These are phyloP conservation scores for Aegilops longissima DNA, from an alignment of 176 grass and related monocot species.

Conservation along the genomic window DNA sequence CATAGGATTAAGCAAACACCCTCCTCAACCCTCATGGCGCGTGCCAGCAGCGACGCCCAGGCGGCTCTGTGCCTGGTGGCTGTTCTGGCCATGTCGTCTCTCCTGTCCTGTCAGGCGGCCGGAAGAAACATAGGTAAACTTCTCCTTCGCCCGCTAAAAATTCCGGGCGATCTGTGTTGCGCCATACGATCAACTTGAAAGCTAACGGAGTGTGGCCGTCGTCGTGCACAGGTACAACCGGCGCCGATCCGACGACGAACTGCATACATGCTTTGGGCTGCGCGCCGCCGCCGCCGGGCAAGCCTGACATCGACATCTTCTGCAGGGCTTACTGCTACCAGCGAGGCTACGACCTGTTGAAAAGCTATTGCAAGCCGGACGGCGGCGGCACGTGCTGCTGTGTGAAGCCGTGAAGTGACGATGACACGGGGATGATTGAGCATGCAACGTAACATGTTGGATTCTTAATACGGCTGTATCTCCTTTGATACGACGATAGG, in stretches of 20 bases:
- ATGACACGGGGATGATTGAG: neutral
- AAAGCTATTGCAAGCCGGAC: neutral
- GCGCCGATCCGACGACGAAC: neutral
- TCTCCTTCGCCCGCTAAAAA: too few species aligned
- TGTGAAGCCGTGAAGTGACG: neutral
- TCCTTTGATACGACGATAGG: neutral
- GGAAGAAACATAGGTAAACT: slow-evolving; percentile 2
- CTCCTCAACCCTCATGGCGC: neutral
- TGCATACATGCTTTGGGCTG: neutral
- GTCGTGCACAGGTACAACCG: neutral
- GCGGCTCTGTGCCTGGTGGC: neutral
- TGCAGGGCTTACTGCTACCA: neutral
- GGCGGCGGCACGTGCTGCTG: neutral
- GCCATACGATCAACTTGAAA: too few species aligned
- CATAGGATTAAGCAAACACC: neutral
- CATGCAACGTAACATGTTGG: neutral
- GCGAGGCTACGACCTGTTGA: neutral
- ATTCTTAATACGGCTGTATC: neutral
- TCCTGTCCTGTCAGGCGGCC: neutral
- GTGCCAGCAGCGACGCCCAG: neutral
- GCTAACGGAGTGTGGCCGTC: neutral
- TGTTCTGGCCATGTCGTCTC: neutral
- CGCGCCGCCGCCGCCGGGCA: neutral
- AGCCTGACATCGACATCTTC: neutral
- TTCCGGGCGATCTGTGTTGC: too few species aligned